A percentile compares a stretch with the other conserved stretches of the same genome.
Conservation (phyloP, 2,329 filamentous ascomycete species). For the Blastomyces silverae region DNA sequence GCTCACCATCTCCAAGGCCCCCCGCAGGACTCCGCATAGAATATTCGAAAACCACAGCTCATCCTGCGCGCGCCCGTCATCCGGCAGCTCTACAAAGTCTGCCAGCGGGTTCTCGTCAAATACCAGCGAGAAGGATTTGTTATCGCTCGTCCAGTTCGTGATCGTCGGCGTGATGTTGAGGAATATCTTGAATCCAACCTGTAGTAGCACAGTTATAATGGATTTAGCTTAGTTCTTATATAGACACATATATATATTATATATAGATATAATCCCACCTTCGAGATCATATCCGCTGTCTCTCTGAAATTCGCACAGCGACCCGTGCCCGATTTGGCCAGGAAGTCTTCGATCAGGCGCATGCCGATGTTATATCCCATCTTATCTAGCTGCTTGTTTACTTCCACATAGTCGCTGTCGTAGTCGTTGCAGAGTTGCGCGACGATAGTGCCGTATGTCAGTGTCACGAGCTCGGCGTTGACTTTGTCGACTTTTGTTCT, state of each 20-base stretch:
- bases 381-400: slow-evolving; percentile 96
- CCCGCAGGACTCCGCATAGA: slow-evolving; percentile 82
- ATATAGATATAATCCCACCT: slow-evolving; percentile 48
- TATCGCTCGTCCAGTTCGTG: slow-evolving; percentile 93
- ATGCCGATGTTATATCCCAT: slow-evolving; percentile 99
- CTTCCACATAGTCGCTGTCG: slow-evolving; percentile 85
- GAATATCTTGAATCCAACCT: slow-evolving; percentile 99
- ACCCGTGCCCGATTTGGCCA: slow-evolving; percentile 87
- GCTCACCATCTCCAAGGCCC: slow-evolving; percentile 86
- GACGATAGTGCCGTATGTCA: slow-evolving; percentile 97
- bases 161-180: slow-evolving; percentile 91
- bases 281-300: slow-evolving; percentile 93
- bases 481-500: slow-evolving; percentile 96
- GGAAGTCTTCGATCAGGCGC: slow-evolving; percentile 92
- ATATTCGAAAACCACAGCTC: slow-evolving; percentile 99
- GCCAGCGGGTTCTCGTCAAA: slow-evolving; percentile 97
- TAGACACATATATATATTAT: too few species aligned
- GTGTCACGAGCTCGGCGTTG: slow-evolving; percentile 91
- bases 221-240: background rate
- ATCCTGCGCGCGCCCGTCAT: slow-evolving; percentile 90
- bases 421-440: slow-evolving; percentile 95
- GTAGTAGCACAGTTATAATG: slow-evolving; percentile 3
- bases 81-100: slow-evolving; percentile 94
- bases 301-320: slow-evolving; percentile 89
- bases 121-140: slow-evolving; percentile 89